These are phyloP conservation scores for Rhodomyrtus tomentosa DNA, from an alignment of 345 rosid species.

Conservation along the genomic window DNA sequence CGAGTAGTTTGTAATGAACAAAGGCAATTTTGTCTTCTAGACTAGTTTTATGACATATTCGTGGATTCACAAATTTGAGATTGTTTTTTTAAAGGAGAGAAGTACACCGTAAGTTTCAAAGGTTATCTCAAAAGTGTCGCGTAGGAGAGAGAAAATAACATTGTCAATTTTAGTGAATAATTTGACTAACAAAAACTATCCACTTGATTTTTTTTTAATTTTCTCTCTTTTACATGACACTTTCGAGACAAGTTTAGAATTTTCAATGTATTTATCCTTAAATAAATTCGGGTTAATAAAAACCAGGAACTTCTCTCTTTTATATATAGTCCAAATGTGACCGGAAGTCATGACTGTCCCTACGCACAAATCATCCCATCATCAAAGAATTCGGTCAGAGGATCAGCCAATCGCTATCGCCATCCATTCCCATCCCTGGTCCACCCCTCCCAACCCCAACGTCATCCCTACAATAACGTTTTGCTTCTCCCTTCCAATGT, in stretches of 20 bases:
- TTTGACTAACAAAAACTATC: no score
- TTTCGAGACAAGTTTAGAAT: background rate
- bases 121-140: no score
- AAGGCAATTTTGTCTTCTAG: background rate
- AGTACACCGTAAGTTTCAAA: no score
- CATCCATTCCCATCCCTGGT: background rate
- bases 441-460: background rate
- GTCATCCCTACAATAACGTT: background rate
- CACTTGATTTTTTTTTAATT: no score
- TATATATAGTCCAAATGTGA: background rate
- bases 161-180: no score
- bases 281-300: no score
- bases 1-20: fast-evolving
- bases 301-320: no score
- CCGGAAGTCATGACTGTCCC: background rate
- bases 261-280: background rate
- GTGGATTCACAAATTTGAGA: no score
- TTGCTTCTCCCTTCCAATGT: no score
- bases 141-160: no score
- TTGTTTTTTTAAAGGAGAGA: no score
- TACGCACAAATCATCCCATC: background rate
- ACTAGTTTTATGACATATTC: background rate
- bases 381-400: background rate
- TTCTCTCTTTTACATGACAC: no score
- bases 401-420: background rate